These are phyloP conservation scores for Xerocomellus intermedius DNA, from an alignment of 768 basidiomycete genomes.

Conservation along the genomic window DNA sequence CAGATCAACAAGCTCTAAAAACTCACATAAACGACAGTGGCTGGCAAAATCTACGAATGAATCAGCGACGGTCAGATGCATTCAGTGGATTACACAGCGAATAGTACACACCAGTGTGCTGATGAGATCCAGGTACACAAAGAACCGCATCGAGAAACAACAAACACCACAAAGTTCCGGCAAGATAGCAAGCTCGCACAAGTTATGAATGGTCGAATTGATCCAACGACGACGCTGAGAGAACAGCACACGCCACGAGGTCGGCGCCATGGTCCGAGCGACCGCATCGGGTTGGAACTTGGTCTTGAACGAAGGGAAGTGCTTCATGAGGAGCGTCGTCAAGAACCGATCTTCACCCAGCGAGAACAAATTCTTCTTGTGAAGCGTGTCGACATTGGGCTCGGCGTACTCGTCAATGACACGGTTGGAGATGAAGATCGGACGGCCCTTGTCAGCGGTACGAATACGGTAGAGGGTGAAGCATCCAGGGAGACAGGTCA, in stretches of 20 bases:
- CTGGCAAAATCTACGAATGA: conserved; percentile 47
- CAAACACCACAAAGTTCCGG: conserved; percentile 67
- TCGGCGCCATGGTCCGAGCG: conserved; percentile 63
- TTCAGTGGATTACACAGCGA: background rate
- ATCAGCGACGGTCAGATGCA: conserved; percentile 5
- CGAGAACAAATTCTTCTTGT: conserved; percentile 69
- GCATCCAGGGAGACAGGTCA: conserved; percentile 72
- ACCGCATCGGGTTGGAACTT: conserved; percentile 67
- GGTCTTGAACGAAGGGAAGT: conserved; percentile 67
- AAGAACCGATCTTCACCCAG: conserved; percentile 73
- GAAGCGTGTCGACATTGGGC: conserved; percentile 62
- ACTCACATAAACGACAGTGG: conserved; percentile 61
- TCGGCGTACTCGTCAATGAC: conserved; percentile 72
- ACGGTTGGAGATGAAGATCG: conserved; percentile 69
- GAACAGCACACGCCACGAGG: conserved; percentile 57
- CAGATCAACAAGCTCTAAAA: background rate
- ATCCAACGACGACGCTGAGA: conserved; percentile 74
- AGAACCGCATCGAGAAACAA: conserved; percentile 72
- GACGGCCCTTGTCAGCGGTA: conserved; percentile 69
- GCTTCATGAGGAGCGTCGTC: conserved; percentile 67
- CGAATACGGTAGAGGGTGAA: conserved; percentile 71
- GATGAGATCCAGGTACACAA: conserved; percentile 67
- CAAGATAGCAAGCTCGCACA: conserved; percentile 61
- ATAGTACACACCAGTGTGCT: conserved; percentile 49
- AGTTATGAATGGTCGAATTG: conserved; percentile 69